A percentile compares a stretch with the other conserved stretches of the same genome.
Conservation (phyloP, 345 rosid genomes). For the Eutrema yunnanense region DNA sequence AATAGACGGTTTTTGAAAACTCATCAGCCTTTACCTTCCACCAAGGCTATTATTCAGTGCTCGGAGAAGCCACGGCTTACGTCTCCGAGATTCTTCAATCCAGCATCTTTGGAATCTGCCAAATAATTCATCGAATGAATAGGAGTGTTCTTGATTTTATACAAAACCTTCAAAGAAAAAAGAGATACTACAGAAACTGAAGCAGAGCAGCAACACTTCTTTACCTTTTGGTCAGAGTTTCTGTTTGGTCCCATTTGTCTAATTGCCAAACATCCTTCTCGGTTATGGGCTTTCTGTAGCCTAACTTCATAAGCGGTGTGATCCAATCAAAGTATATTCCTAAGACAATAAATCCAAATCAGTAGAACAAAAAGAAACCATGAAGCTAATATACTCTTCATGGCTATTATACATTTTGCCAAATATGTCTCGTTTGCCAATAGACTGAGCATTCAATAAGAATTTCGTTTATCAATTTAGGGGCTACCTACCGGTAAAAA, state of each 20-base stretch:
- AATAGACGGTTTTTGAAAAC: neutral
- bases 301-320: conserved; percentile 81
- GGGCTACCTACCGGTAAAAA: conserved; percentile 69
- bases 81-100: conserved; percentile 55
- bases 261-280: conserved; percentile 93
- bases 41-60: conserved; percentile 83
- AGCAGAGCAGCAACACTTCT: conserved; percentile 12
- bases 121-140: neutral
- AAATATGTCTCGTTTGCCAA: neutral
- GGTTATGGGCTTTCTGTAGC: conserved; percentile 73
- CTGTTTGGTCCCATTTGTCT: conserved; percentile 91
- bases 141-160: conserved; percentile 1
- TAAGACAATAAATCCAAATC: conserved; percentile 27
- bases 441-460: neutral
- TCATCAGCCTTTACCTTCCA: conserved; percentile 43
- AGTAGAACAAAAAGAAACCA: neutral
- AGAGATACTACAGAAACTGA: neutral
- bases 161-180: neutral
- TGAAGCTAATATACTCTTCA: neutral
- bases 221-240: conserved; percentile 60
- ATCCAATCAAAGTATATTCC: conserved; percentile 81
- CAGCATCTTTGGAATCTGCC: conserved; percentile 75
- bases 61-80: conserved; percentile 88
- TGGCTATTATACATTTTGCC: neutral
- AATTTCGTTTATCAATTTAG: neutral